These are phyloP conservation scores for Rhodotorula graminis DNA, from an alignment of 768 basidiomycete species.

Conservation along the genomic window DNA sequence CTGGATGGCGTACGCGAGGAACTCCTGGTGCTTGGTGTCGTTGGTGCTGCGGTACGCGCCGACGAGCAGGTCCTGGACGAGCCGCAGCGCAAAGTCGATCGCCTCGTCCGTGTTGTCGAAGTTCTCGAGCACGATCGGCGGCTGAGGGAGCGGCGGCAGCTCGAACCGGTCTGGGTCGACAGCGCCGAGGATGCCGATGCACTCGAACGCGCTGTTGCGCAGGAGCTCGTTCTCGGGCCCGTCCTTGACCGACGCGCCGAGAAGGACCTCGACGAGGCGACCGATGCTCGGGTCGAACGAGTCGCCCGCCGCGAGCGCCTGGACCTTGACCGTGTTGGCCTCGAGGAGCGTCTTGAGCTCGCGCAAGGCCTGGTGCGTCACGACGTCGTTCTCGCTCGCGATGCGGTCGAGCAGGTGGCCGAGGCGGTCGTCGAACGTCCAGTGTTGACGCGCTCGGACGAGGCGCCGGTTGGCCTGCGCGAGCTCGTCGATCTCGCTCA, in stretches of 20 bases:
- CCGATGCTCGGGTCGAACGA: constrained; percentile 74
- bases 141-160: constrained; percentile 54
- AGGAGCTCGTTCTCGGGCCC: constrained; percentile 62
- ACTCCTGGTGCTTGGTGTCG: constrained; percentile 83
- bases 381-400: constrained; percentile 71
- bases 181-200: constrained; percentile 85
- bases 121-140: constrained; percentile 70
- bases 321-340: constrained; percentile 53
- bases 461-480: constrained; percentile 42
- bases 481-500: constrained; percentile 63
- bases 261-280: constrained; percentile 61
- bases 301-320: constrained; percentile 70
- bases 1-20: constrained; percentile 86
- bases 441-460: constrained; percentile 49
- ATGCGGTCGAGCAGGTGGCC: constrained; percentile 67
- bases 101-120: constrained; percentile 75
- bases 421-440: constrained; percentile 58
- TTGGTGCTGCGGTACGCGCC: constrained; percentile 87
- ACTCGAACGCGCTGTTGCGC: constrained; percentile 73
- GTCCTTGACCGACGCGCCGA: constrained; percentile 69
- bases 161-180: constrained; percentile 91
- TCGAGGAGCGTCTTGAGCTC: constrained; percentile 67
- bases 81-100: constrained; percentile 71
- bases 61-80: constrained; percentile 78
- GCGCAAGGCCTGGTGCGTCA: constrained; percentile 65